Evolutionary conservation across 345 rosid genomes (phyloP).

Genomic region (Salix viminalis): DNA sequence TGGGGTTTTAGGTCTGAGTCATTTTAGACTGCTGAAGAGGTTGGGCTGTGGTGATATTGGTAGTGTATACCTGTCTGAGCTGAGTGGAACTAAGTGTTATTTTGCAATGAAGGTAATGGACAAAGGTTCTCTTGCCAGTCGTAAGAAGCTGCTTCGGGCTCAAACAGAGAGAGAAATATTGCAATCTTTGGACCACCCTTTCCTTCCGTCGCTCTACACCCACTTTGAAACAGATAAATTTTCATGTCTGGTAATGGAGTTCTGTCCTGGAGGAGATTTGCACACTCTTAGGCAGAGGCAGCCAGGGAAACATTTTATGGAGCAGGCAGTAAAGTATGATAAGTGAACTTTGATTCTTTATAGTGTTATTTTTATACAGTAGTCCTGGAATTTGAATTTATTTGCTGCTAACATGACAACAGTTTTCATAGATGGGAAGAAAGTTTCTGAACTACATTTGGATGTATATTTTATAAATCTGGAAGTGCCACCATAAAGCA

Average conservation of each 20-base stretch:
- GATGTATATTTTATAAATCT: not conserved
- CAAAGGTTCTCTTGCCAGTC: constrained; percentile 78
- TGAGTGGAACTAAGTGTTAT: constrained; percentile 77
- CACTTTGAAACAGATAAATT: constrained; percentile 92
- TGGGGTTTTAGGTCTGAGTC: constrained; percentile 70
- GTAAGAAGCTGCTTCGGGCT: constrained; percentile 87
- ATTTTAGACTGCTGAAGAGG: constrained; percentile 79
- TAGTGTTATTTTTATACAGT: constrained; percentile 7
- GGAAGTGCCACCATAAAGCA: not conserved
- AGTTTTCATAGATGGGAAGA: not conserved
- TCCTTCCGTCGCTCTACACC: constrained; percentile 82
- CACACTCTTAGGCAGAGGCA: constrained; percentile 93
- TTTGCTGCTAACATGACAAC: not conserved
- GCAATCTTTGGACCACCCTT: constrained; percentile 83
- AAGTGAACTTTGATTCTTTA: constrained; percentile 12
- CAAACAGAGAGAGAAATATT: constrained; percentile 92
- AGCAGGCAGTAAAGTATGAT: constrained; percentile 88
- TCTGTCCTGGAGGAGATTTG: constrained; percentile 90
- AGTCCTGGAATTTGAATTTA: constrained; percentile 5
- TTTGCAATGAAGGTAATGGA: constrained; percentile 98
- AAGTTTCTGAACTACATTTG: not conserved
- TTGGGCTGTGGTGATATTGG: constrained; percentile 94
- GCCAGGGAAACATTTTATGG: constrained; percentile 79
- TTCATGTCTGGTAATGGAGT: constrained; percentile 90
- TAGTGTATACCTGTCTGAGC: constrained; percentile 85